Base-by-base conservation (phyloP, 331 rosid genomes). In the Telfairia occidentalis region DNA sequence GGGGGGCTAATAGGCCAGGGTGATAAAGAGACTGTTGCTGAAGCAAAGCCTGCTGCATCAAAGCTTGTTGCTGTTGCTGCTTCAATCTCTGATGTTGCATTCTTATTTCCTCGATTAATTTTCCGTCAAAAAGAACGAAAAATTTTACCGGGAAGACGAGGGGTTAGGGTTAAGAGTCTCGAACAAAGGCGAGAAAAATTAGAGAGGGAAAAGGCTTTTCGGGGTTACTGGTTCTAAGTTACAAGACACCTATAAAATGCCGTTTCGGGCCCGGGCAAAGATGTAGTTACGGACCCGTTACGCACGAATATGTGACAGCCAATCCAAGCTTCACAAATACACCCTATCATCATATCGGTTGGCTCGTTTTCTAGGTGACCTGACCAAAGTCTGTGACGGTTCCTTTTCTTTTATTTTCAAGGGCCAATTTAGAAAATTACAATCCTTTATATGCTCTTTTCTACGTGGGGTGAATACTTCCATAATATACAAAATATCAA, bases 71-170 rank as follows among this genome's bases (percentile, higher is more conserved):
- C 73, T 92, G 76, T 8, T 71, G 97, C 75, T 92, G 98, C 89
- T 93, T 94, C 81, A 94, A 78, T 87, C 98, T 88, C 83, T 87
- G 96, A 82, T 91, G 93, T 90, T 94, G 98, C 98, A 94, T 93
- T 70, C 58, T 57, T 24, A 32, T 48, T 89, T 78, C 80, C 80
- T 73, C 79, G 46, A 32, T 78, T 77, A 76, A 80, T 78, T 82
- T 71, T 69, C 78, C 81, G 63, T 76, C 24, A 71, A 83, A 78
- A 59, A 26, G 49, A 70, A 70, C 74, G 77, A 58, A 50, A 60
- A 64, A 76, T 58, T 60, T 54, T 69, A 18, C 83, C 85, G 76
- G 74, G 74, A 79, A 81, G 75, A 60, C 16, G 70, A 79, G 58
- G 79, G 79, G 79, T 85, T 93, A 89, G 97, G 97, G 98, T 89